Percentiles rank a stretch among this genome's conserved stretches.
Conservation (phyloP, 306 rosid species). For the Heteromeles arbutifolia region DNA sequence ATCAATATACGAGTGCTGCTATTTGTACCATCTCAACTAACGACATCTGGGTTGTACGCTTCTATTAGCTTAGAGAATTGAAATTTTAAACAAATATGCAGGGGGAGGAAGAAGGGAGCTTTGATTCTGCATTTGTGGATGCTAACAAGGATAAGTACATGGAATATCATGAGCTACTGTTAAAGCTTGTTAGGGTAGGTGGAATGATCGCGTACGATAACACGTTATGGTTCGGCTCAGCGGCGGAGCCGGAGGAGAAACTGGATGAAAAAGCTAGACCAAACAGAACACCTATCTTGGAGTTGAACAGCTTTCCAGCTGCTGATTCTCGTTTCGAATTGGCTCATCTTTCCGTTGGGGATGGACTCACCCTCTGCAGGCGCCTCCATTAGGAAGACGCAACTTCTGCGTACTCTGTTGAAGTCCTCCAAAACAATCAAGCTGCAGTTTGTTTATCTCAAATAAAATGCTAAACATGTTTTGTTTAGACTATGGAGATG, state of each 20-base stretch:
- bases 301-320: slow-evolving; percentile 32
- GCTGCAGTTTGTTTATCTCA: background rate
- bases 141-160: slow-evolving; percentile 32
- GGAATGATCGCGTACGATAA: slow-evolving; percentile 56
- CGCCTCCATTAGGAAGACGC: slow-evolving; percentile 12
- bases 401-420: background rate
- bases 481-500: no score
- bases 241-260: slow-evolving; percentile 23
- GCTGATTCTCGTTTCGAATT: slow-evolving; percentile 36
- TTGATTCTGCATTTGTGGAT: slow-evolving; percentile 58
- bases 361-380: slow-evolving; percentile 45
- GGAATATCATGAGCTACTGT: slow-evolving; percentile 40
- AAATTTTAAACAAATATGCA: background rate
- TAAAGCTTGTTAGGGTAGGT: slow-evolving; percentile 45
- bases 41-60: background rate
- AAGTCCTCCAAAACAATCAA: background rate
- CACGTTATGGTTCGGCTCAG: slow-evolving; percentile 44
- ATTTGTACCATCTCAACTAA: background rate
- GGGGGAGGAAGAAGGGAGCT: slow-evolving; percentile 33
- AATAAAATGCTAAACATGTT: no score
- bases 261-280: background rate
- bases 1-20: background rate
- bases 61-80: no score
- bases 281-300: background rate
- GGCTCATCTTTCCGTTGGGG: slow-evolving; percentile 32